phyloP scores from a whole-genome alignment of 768 basidiomycete genomes.

The Trametes sanguinea region DNA sequence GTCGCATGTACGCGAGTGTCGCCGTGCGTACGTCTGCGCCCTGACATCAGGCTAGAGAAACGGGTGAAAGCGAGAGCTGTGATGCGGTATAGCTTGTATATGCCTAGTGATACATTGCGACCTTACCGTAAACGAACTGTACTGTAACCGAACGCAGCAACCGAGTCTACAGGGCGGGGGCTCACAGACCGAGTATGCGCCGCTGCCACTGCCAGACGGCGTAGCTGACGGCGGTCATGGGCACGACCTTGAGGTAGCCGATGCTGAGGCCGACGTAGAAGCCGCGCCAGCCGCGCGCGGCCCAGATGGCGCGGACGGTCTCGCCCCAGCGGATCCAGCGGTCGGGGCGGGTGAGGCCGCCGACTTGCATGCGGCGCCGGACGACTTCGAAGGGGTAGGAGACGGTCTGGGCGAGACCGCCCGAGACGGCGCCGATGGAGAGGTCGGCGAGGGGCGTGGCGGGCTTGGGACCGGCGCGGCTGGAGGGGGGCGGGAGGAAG shows the following conservation, averaged over 20 bases:
- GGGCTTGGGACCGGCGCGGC: conserved; percentile 37
- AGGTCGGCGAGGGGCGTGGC: conserved; percentile 65
- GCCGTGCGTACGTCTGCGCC: too few relatives aligned
- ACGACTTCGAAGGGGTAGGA: conserved; percentile 96
- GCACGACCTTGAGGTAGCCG: conserved; percentile 92
- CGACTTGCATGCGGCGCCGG: conserved; percentile 92
- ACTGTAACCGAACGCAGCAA: neutral
- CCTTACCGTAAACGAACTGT: neutral
- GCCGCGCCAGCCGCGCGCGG: conserved; percentile 73
- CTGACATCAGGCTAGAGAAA: too few relatives aligned
- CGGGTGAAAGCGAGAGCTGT: neutral
- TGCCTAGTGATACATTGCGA: conserved; percentile 11
- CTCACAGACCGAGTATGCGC: conserved; percentile 42
- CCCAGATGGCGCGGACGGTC: conserved; percentile 69
- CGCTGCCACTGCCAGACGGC: conserved; percentile 88
- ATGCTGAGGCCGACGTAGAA: conserved; percentile 92
- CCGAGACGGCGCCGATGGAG: conserved; percentile 81
- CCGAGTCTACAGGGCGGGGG: neutral
- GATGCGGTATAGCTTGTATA: conserved; percentile 3
- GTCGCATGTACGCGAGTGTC: too few relatives aligned
- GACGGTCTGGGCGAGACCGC: conserved; percentile 81
- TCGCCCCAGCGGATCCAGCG: conserved; percentile 80
- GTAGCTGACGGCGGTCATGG: conserved; percentile 94
- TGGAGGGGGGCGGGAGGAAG: conserved; percentile 49
- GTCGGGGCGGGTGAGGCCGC: conserved; percentile 76